Conservation (phyloP, 2,329 filamentous ascomycete species). For the Metarhizium robertsii region DNA sequence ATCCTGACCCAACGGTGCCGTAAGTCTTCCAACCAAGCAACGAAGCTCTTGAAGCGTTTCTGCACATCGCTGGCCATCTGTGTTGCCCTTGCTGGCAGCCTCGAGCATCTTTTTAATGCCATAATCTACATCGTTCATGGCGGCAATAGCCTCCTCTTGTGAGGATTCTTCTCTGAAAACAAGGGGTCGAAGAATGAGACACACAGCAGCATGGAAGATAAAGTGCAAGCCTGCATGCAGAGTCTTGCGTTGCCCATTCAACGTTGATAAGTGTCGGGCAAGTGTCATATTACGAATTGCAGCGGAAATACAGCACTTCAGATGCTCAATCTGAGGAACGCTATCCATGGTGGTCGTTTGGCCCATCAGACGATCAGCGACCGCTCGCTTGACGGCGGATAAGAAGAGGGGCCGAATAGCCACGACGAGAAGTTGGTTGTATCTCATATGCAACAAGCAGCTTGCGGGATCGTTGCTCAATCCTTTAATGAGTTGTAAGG, state of each 20-base stretch:
- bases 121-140: constrained; percentile 26
- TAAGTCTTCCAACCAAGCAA: constrained; percentile 25
- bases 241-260: constrained; percentile 29
- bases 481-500: constrained; percentile 26
- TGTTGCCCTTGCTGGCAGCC: constrained; percentile 27
- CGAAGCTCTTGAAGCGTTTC: constrained; percentile 29
- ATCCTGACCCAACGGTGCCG: constrained; percentile 10
- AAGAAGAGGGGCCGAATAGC: constrained; percentile 39
- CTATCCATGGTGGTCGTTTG: constrained; percentile 14
- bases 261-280: constrained; percentile 28
- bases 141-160: constrained; percentile 12
- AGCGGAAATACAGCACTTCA: constrained; percentile 31
- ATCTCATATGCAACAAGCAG: constrained; percentile 38
- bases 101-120: constrained; percentile 31
- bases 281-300: constrained; percentile 37
- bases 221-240: constrained; percentile 36
- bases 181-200: constrained; percentile 36
- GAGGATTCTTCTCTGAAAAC: constrained; percentile 19
- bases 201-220: constrained; percentile 40
- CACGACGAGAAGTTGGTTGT: constrained; percentile 41
- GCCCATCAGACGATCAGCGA: constrained; percentile 29
- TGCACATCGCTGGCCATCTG: constrained; percentile 28
- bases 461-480: constrained; percentile 31
- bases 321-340: constrained; percentile 16
- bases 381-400: constrained; percentile 34